Conservation (phyloP, 1,139 yeast species). For the Yamadazyma spencermartinsiae region DNA sequence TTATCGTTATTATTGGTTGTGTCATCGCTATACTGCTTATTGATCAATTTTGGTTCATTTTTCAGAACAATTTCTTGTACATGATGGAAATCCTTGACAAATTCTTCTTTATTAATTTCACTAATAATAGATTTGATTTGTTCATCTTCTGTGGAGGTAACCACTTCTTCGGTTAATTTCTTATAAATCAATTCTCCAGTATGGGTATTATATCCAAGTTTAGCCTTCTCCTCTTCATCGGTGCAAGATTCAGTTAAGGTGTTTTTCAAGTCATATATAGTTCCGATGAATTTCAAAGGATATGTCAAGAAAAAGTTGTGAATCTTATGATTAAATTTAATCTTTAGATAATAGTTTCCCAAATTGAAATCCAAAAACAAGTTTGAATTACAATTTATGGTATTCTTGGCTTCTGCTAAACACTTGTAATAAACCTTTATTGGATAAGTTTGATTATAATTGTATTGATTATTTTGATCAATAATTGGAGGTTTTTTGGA, state of each 20-base stretch:
- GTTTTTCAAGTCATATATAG: conserved; percentile 18
- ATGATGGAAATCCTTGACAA: conserved; percentile 32
- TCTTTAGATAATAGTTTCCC: conserved; percentile 26
- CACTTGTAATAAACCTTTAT: conserved; percentile 28
- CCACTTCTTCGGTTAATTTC: conserved; percentile 20
- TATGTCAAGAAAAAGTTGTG: conserved; percentile 19
- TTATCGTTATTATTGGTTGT: conserved; percentile 3
- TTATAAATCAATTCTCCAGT: conserved; percentile 32
- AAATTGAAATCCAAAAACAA: conserved; percentile 28
- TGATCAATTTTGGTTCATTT: conserved; percentile 10
- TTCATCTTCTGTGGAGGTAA: conserved; percentile 16
- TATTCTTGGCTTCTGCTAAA: conserved; percentile 16
- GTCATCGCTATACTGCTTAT: conserved; percentile 10
- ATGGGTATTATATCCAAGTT: conserved; percentile 23
- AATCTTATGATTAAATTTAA: conserved; percentile 28
- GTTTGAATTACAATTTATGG: conserved; percentile 22
- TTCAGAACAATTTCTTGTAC: conserved; percentile 21
- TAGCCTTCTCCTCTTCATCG: conserved; percentile 8
- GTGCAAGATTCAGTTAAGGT: conserved; percentile 18
- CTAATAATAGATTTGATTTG: conserved; percentile 24
- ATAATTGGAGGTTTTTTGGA: conserved; percentile 11
- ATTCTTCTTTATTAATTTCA: conserved; percentile 27
- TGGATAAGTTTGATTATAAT: conserved; percentile 26
- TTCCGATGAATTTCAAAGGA: conserved; percentile 16
- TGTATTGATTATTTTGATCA: conserved; percentile 15